A percentile compares a stretch with the other conserved stretches of the same genome.
phyloP scores from a whole-genome alignment of 228 moss, liverwort and hornwort species.

The Sphagnum fallax region DNA sequence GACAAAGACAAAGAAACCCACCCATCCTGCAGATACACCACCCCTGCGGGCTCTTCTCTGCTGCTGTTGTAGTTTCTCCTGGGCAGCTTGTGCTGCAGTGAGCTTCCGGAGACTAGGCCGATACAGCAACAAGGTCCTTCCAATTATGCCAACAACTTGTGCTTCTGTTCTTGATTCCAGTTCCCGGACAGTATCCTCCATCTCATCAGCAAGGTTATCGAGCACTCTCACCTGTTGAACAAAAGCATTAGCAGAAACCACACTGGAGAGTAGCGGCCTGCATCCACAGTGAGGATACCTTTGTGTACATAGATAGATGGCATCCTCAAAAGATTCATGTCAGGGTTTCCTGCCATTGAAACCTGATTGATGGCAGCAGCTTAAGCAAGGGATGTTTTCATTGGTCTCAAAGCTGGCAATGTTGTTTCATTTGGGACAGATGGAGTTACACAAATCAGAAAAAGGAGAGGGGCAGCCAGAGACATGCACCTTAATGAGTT shows the following conservation, averaged over 20 bases:
- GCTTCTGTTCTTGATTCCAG: slow-evolving; percentile 63
- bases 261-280: neutral
- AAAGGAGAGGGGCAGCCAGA: neutral
- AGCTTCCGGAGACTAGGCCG: slow-evolving; percentile 79
- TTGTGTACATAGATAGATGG: neutral
- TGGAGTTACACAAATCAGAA: too few relatives aligned
- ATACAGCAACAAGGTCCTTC: slow-evolving; percentile 76
- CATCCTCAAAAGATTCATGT: neutral
- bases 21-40: slow-evolving; percentile 33
- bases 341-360: too few relatives aligned
- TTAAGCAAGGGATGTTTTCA: too few relatives aligned
- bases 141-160: slow-evolving; percentile 75
- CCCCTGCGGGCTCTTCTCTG: slow-evolving; percentile 29
- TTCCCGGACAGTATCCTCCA: slow-evolving; percentile 40
- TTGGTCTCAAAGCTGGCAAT: too few relatives aligned
- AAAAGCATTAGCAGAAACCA: neutral
- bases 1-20: slow-evolving; percentile 5
- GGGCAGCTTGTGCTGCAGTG: slow-evolving; percentile 47
- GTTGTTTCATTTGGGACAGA: too few relatives aligned
- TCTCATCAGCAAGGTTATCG: slow-evolving; percentile 59
- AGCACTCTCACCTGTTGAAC: slow-evolving; percentile 60
- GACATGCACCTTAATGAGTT: slow-evolving; percentile 67
- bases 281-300: neutral
- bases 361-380: too few relatives aligned
- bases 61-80: slow-evolving; percentile 33